Conservation (phyloP, 2,329 filamentous ascomycete genomes). For the Aspergillus hiratsukae region DNA sequence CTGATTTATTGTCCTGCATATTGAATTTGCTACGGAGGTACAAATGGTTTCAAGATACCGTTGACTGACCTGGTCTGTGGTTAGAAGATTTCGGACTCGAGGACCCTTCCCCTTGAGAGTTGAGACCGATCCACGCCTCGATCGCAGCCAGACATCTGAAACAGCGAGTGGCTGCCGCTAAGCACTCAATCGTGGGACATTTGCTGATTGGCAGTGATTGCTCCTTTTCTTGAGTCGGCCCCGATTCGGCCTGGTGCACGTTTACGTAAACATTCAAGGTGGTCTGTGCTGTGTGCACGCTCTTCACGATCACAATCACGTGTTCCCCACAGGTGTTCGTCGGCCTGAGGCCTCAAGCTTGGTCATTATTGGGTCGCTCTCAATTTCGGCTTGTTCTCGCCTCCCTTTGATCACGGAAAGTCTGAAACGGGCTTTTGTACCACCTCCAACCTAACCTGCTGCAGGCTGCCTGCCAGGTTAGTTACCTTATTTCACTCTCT, state of each 20-base stretch:
- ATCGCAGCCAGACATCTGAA: background rate
- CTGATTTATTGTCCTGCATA: background rate
- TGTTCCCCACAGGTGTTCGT: slow-evolving; percentile 18
- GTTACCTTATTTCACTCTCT: slow-evolving; percentile 12
- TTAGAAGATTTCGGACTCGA: background rate
- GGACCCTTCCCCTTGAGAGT: background rate
- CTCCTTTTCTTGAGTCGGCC: slow-evolving; percentile 5
- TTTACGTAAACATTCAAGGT: slow-evolving; percentile 15
- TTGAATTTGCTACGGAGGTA: background rate
- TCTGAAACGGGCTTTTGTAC: slow-evolving; percentile 32
- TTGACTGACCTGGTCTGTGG: background rate
- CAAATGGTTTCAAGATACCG: background rate
- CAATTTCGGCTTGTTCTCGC: background rate
- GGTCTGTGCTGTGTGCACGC: slow-evolving; percentile 15
- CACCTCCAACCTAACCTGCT: slow-evolving; percentile 40
- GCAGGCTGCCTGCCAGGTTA: slow-evolving; percentile 18
- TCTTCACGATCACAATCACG: slow-evolving; percentile 23
- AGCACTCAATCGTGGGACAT: slow-evolving; percentile 6
- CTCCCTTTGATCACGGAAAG: slow-evolving; percentile 14
- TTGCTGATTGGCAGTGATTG: slow-evolving; percentile 1
- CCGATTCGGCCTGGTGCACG: slow-evolving; percentile 8
- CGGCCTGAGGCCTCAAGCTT: slow-evolving; percentile 3
- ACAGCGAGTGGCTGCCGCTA: slow-evolving; percentile 12
- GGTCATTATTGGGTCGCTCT: slow-evolving; percentile 1
- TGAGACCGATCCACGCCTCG: slow-evolving; percentile 2